These are phyloP conservation scores for Brassica hybrid DNA, from an alignment of 441 rosid genomes.

Conservation along the genomic window DNA sequence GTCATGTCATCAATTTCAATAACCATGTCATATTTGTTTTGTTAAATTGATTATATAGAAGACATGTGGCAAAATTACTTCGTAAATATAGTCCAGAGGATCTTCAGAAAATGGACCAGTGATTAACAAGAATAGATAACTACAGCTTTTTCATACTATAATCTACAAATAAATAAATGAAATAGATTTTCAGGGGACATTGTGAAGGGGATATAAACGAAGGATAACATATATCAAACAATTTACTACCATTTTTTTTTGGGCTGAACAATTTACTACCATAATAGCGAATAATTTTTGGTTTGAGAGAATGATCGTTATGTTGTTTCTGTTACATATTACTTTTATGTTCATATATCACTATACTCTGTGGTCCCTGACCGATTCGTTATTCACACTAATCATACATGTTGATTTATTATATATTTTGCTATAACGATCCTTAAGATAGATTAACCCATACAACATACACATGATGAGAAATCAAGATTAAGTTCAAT, in stretches of 20 bases:
- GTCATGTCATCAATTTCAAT: too few species aligned
- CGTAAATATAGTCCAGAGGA: too few species aligned
- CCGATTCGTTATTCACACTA: not conserved
- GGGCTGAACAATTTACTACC: not conserved
- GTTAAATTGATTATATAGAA: too few species aligned
- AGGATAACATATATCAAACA: conserved; percentile 1
- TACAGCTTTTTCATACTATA: not conserved
- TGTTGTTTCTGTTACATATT: not conserved
- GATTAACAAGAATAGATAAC: not conserved
- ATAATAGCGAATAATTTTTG: not conserved
- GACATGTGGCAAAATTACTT: too few species aligned
- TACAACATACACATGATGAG: conserved; percentile 13
- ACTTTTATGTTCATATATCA: conserved; percentile 1
- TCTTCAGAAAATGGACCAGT: not conserved
- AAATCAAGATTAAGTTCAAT: not conserved
- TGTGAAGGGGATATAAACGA: conserved; percentile 11
- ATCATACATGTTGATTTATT: too few species aligned
- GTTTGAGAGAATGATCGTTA: not conserved
- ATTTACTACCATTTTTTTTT: not conserved
- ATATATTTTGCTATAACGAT: not conserved
- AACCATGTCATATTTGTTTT: too few species aligned
- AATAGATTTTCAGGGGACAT: conserved; percentile 12
- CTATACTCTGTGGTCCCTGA: not conserved
- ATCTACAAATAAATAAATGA: not conserved
- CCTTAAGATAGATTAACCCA: conserved; percentile 24